Conservation (phyloP, 345 rosid species). For the Eucalyptus curtisii region DNA sequence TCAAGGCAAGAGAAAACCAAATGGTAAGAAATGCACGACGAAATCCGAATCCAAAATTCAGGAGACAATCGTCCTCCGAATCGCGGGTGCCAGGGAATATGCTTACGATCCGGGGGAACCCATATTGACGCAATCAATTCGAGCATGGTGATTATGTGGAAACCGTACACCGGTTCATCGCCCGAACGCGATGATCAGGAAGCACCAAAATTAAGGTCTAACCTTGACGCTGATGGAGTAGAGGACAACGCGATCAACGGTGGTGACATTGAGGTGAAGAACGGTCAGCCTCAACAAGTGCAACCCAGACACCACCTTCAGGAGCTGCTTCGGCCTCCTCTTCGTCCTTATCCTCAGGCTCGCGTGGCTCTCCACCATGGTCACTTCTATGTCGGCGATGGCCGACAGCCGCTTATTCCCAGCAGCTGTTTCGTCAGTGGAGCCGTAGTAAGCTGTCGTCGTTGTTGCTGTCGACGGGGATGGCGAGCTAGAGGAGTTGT, state of each 20-base stretch:
- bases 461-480: not conserved
- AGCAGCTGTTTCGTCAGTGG: constrained; percentile 2
- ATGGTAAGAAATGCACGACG: not conserved
- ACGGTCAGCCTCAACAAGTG: constrained; percentile 49
- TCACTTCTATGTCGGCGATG: constrained; percentile 71
- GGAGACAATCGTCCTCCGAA: not conserved
- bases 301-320: constrained; percentile 56
- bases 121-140: not conserved
- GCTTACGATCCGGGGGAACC: not conserved
- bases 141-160: not conserved
- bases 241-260: constrained; percentile 44
- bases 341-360: constrained; percentile 66
- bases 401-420: constrained; percentile 5
- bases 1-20: not conserved
- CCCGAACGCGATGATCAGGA: not conserved
- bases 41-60: not conserved
- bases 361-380: constrained; percentile 78
- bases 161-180: not conserved
- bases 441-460: not conserved
- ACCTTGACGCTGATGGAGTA: constrained; percentile 85
- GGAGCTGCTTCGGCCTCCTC: constrained; percentile 57
- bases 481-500: constrained; percentile 13
- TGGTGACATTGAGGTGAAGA: constrained; percentile 76
- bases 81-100: not conserved
- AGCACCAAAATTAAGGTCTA: not conserved